Evolutionary conservation across 208 protist species (phyloP).

Genomic region (Acanthamoeba castellanii): DNA sequence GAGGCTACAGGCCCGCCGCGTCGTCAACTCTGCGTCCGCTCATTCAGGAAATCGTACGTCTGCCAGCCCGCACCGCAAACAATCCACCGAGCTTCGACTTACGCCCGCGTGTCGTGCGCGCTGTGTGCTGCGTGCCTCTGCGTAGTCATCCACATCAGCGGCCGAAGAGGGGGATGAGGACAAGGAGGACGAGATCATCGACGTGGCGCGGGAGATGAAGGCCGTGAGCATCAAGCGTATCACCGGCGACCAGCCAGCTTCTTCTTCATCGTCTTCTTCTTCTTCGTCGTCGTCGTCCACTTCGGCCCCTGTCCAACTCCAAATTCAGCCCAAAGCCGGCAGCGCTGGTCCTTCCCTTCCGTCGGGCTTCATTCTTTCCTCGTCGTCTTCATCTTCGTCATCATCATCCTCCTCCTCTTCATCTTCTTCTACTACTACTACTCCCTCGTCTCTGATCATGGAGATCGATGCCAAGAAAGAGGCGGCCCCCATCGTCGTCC

Average conservation of each 20-base stretch:
- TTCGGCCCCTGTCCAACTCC: background rate
- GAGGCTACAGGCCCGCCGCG: background rate
- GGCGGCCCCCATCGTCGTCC: too few species aligned
- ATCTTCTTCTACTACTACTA: background rate
- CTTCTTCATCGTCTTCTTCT: background rate
- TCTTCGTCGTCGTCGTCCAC: background rate
- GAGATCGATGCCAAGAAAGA: background rate
- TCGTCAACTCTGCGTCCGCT: background rate
- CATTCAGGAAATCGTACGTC: conserved; percentile 26
- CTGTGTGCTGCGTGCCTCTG: background rate
- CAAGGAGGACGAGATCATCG: background rate
- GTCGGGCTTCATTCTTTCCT: background rate
- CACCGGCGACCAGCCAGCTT: background rate
- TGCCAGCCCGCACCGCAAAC: background rate
- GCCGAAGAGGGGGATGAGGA: background rate
- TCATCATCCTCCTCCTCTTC: background rate
- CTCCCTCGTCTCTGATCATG: background rate
- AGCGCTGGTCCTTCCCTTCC: background rate
- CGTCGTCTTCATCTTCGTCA: conserved; percentile 17
- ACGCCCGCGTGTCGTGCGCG: too few species aligned
- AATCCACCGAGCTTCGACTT: background rate
- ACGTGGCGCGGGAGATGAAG: conserved; percentile 17
- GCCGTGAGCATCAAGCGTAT: conserved; percentile 2
- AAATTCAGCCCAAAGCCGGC: background rate
- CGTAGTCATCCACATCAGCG: background rate